phyloP scores from a whole-genome alignment of 768 basidiomycete species.

The Kwoniella pini region DNA sequence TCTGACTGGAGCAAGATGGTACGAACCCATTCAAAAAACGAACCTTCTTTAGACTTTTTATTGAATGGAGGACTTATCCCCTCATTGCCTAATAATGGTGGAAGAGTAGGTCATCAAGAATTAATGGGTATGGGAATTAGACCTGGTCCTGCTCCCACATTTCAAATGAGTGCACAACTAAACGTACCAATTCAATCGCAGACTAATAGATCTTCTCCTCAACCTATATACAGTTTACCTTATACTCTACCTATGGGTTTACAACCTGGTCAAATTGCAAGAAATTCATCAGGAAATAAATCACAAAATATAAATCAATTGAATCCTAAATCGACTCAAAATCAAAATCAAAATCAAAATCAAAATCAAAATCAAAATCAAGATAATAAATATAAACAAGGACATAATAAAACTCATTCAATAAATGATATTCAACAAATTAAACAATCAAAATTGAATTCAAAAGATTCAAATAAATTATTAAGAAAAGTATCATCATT shows the following conservation, averaged over 20 bases:
- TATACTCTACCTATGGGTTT: background rate
- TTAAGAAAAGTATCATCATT: conserved; percentile 1
- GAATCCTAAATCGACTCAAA: too few species aligned
- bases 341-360: background rate
- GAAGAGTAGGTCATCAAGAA: conserved; percentile 4
- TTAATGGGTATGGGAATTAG: conserved; percentile 12
- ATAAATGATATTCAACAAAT: background rate
- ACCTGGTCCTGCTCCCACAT: background rate
- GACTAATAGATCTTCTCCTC: background rate
- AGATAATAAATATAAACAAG: background rate
- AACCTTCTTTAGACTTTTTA: conserved; percentile 8
- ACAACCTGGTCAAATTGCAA: background rate
- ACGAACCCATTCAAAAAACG: background rate
- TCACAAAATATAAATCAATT: too few species aligned
- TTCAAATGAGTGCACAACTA: background rate
- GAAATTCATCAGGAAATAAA: conserved; percentile 3
- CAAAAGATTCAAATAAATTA: background rate
- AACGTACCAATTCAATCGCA: background rate
- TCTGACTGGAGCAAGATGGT: background rate
- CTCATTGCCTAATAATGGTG: conserved; percentile 13
- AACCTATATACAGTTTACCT: background rate
- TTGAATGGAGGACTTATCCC: conserved; percentile 30
- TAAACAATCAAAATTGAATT: too few species aligned
- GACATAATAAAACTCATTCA: background rate
- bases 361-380: too few species aligned